These are phyloP conservation scores for Phylloporus arenicola DNA, from an alignment of 768 basidiomycete genomes.

Conservation along the genomic window DNA sequence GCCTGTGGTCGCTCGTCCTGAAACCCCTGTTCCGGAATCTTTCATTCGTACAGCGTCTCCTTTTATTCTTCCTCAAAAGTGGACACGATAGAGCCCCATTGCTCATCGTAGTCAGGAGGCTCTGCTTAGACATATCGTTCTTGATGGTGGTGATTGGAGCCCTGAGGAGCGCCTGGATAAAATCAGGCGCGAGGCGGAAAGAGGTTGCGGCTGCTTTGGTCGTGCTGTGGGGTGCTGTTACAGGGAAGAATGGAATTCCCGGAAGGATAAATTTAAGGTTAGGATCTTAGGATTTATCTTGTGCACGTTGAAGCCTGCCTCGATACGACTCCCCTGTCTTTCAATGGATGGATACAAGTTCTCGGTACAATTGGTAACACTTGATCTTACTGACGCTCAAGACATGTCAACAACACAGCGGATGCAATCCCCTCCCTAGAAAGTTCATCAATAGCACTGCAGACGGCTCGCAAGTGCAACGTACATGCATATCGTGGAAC, in stretches of 20 bases:
- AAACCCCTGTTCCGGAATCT: constrained; percentile 56
- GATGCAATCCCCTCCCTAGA: constrained; percentile 75
- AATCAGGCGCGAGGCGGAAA: constrained; percentile 60
- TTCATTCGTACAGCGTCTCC: constrained; percentile 43
- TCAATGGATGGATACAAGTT: neutral
- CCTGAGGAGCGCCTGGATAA: constrained; percentile 56
- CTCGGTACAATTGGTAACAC: constrained; percentile 1
- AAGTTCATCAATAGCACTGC: constrained; percentile 2
- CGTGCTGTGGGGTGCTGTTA: constrained; percentile 64
- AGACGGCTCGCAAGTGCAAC: constrained; percentile 28
- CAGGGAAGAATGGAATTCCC: constrained; percentile 54
- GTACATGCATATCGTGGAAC: constrained; percentile 95
- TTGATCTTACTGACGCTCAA: constrained; percentile 22
- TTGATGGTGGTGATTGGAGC: constrained; percentile 58
- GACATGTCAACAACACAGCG: constrained; percentile 93
- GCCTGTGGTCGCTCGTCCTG: constrained; percentile 74
- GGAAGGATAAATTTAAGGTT: constrained; percentile 30
- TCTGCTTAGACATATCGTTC: constrained; percentile 77
- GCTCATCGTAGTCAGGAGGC: constrained; percentile 60
- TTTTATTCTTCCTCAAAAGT: constrained; percentile 53
- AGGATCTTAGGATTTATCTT: constrained; percentile 5
- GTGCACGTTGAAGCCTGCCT: neutral
- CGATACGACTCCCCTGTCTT: neutral
- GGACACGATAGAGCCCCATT: constrained; percentile 57
- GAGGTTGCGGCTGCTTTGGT: constrained; percentile 64